Conservation (phyloP, 345 rosid species). For the Trapa bicornis region DNA sequence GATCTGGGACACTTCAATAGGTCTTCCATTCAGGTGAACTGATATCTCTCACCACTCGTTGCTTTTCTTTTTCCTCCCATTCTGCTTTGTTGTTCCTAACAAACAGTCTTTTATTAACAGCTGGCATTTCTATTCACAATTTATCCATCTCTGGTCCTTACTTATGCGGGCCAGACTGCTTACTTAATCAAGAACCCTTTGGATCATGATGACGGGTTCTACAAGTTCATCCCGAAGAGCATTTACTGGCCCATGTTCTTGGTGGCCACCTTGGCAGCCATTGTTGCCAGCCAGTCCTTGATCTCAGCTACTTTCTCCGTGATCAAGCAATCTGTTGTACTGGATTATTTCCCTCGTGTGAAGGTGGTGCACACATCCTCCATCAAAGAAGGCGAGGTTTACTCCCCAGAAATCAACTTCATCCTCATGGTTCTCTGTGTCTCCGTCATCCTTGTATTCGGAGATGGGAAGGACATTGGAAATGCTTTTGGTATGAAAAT, state of each 20-base stretch:
- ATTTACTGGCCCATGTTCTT: slow-evolving; percentile 80
- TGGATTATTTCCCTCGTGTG: slow-evolving; percentile 80
- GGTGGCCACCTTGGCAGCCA: slow-evolving; percentile 61
- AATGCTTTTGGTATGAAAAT: slow-evolving; percentile 57
- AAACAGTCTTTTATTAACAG: slow-evolving; percentile 21
- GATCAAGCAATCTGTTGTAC: slow-evolving; percentile 78
- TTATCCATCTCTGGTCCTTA: slow-evolving; percentile 72
- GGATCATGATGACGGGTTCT: slow-evolving; percentile 61
- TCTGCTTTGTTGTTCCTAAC: slow-evolving; percentile 3
- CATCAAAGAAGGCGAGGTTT: slow-evolving; percentile 72
- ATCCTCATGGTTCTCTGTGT: slow-evolving; percentile 75
- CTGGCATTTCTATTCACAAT: slow-evolving; percentile 58
- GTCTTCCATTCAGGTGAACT: slow-evolving; percentile 45
- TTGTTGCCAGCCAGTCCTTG: slow-evolving; percentile 79
- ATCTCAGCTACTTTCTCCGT: slow-evolving; percentile 87
- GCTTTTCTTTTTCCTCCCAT: slow-evolving; percentile 1
- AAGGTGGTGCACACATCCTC: slow-evolving; percentile 79
- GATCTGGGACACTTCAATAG: slow-evolving; percentile 78
- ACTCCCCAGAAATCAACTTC: slow-evolving; percentile 83
- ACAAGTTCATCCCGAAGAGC: slow-evolving; percentile 56
- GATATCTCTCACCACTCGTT: neutral
- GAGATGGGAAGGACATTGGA: slow-evolving; percentile 73
- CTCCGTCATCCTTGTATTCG: slow-evolving; percentile 64
- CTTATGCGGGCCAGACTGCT: slow-evolving; percentile 87
- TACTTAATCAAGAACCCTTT: slow-evolving; percentile 57